Evolutionary conservation across 1,284 basidiomycete species (phyloP), one percentile per base, ranked within the genome.

Genomic region (Naganishia sp.): DNA sequence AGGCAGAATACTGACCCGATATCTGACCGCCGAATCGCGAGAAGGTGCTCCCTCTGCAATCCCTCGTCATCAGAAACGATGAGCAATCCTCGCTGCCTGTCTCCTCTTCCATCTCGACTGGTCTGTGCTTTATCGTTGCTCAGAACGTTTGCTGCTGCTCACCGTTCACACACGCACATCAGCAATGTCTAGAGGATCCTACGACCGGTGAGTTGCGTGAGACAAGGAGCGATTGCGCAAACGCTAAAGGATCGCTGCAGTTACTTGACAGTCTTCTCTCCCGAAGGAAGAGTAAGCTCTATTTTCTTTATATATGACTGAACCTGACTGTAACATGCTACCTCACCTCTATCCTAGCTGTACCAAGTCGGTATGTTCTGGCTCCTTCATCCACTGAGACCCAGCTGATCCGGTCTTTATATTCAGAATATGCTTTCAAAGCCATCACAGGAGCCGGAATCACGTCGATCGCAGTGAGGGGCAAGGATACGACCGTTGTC

Each of bases 341-440:
- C 11, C 56, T 53, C 47, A 49, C 46, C 31, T 23, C 45, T 66
- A 39, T 46, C 53, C 54, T 52, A 78, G 77, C 76, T 84, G 42
- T 97, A 96, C 78, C 94, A 97, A 93, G 93, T 98, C 79, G 94
- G 94, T 93, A 74, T 73, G 85, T 55, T 28, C 46, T 23, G 43
- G 42, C 39, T 35, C 46, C 3, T 41, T 66, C 13, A 52, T 50
- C 18, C 53, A 23, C 46, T 1, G 21, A 23, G 50, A 13, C 32
- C 17, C 6, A 53, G 41, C 41, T 53, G 25, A 49, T 21, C 18
- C 25, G 52, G 25, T 51, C 70, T 70, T 71, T 67, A 31, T 56
- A 9, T 5, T 67, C 70, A 96, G 94, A 97, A 82, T 99, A 99
- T 85, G 96, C 96, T 23, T 99, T 99, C 88, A 99, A 99, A 81